Conservation (phyloP, 2,329 filamentous ascomycete genomes). For the Xylariaceae sp. region DNA sequence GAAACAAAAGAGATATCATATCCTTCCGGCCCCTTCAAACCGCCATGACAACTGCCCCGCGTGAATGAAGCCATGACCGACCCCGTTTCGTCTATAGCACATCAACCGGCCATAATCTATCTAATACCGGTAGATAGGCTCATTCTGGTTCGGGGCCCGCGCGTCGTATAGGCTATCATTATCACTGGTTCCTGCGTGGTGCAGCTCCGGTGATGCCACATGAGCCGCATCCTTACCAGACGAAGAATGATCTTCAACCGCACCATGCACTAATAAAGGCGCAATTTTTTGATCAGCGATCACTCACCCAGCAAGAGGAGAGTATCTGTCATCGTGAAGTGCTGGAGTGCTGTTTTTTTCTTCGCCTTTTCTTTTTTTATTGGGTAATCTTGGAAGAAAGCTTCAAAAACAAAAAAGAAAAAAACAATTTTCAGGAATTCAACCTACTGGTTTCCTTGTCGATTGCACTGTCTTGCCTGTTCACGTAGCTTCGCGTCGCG, state of each 20-base stretch:
- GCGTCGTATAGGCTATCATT: conserved; percentile 37
- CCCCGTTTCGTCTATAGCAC: background rate
- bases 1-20: conserved; percentile 7
- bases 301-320: background rate
- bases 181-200: conserved; percentile 16
- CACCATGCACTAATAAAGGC: conserved; percentile 34
- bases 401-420: too few relatives aligned
- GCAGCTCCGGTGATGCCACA: background rate
- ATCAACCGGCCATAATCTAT: background rate
- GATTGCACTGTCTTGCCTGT: conserved; percentile 38
- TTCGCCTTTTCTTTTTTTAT: too few relatives aligned
- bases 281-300: conserved; percentile 1
- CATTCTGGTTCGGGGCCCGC: conserved; percentile 34
- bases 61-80: too few relatives aligned
- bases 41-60: background rate
- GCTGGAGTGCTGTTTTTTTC: too few relatives aligned
- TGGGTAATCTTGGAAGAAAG: too few relatives aligned
- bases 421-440: background rate
- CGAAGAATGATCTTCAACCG: conserved; percentile 20
- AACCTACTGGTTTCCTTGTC: conserved; percentile 35
- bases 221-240: conserved; percentile 8
- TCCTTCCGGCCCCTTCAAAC: background rate
- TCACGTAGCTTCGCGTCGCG: conserved; percentile 33
- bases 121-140: conserved; percentile 34
- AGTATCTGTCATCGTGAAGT: too few relatives aligned